phyloP scores from a whole-genome alignment of 805 yeast species.

The Saccharomycopsis babjevae region DNA sequence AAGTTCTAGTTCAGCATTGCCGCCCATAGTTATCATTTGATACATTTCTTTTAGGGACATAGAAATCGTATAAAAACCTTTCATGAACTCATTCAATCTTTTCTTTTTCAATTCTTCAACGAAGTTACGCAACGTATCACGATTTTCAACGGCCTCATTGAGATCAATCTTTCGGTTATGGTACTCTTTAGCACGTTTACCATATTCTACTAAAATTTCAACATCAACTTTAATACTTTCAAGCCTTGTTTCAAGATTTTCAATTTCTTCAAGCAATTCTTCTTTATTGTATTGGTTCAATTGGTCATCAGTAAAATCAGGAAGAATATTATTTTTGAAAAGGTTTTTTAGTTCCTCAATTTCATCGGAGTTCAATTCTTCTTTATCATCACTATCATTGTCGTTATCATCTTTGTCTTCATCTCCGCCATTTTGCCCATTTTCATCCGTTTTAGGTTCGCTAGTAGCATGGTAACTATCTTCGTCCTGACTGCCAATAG shows the following conservation, averaged over 20 bases:
- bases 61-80: conserved; percentile 81
- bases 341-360: conserved; percentile 18
- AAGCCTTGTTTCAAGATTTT: conserved; percentile 43
- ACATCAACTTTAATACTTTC: conserved; percentile 54
- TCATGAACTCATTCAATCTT: conserved; percentile 83
- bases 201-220: conserved; percentile 70
- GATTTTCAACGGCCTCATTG: conserved; percentile 50
- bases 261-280: conserved; percentile 40
- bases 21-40: conserved; percentile 98
- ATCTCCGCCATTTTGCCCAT: not conserved
- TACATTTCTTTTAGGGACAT: conserved; percentile 91
- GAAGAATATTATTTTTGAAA: conserved; percentile 24
- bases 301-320: conserved; percentile 41
- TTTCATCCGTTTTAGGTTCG: conserved; percentile 9
- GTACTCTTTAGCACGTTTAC: conserved; percentile 53
- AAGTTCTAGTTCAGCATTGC: conserved; percentile 93
- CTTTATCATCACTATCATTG: conserved; percentile 5
- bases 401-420: conserved; percentile 8
- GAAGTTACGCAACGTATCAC: conserved; percentile 53
- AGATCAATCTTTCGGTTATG: conserved; percentile 53
- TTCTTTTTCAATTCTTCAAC: conserved; percentile 63
- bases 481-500: conserved; percentile 3
- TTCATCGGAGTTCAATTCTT: conserved; percentile 4
- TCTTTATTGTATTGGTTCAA: conserved; percentile 38
- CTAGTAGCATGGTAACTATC: conserved; percentile 1